Evolutionary conservation across 2,329 filamentous ascomycete species (phyloP).

Genomic region (Amauroascus verrucosus): DNA sequence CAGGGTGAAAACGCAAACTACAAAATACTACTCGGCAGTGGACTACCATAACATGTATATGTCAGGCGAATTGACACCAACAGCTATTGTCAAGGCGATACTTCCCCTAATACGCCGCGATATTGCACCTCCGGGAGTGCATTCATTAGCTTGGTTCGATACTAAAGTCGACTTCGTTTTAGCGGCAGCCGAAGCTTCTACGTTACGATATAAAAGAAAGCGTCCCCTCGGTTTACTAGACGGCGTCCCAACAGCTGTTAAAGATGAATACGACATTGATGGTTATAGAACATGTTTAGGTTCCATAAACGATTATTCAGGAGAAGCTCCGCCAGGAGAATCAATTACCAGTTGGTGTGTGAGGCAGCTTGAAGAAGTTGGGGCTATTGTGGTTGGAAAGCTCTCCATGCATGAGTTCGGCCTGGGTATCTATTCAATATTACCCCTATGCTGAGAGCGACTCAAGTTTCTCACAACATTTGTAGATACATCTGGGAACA

Average conservation of each 20-base stretch:
- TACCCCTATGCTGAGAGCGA: neutral
- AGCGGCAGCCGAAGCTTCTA: slow-evolving; percentile 60
- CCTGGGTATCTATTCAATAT: slow-evolving; percentile 37
- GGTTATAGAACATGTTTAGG: slow-evolving; percentile 56
- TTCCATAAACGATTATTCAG: slow-evolving; percentile 45
- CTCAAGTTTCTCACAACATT: neutral
- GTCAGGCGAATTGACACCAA: slow-evolving; percentile 58
- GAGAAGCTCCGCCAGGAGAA: slow-evolving; percentile 24
- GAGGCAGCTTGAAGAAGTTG: slow-evolving; percentile 54
- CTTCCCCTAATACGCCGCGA: slow-evolving; percentile 59
- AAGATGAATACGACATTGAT: slow-evolving; percentile 60
- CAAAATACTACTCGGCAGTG: slow-evolving; percentile 54
- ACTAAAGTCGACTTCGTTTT: slow-evolving; percentile 52
- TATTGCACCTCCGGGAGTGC: slow-evolving; percentile 44
- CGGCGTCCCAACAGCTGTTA: slow-evolving; percentile 66
- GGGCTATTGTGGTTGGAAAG: slow-evolving; percentile 61
- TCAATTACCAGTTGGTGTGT: slow-evolving; percentile 54
- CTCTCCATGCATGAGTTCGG: slow-evolving; percentile 65
- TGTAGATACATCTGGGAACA: slow-evolving; percentile 60
- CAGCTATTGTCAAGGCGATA: slow-evolving; percentile 58
- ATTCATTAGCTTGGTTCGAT: slow-evolving; percentile 62
- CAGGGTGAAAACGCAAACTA: slow-evolving; percentile 21
- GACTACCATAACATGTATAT: slow-evolving; percentile 71
- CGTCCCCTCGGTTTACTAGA: slow-evolving; percentile 57
- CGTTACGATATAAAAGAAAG: slow-evolving; percentile 56